Evolutionary conservation across 345 rosid genomes (phyloP).

Genomic region (Nasturtium officinale): DNA sequence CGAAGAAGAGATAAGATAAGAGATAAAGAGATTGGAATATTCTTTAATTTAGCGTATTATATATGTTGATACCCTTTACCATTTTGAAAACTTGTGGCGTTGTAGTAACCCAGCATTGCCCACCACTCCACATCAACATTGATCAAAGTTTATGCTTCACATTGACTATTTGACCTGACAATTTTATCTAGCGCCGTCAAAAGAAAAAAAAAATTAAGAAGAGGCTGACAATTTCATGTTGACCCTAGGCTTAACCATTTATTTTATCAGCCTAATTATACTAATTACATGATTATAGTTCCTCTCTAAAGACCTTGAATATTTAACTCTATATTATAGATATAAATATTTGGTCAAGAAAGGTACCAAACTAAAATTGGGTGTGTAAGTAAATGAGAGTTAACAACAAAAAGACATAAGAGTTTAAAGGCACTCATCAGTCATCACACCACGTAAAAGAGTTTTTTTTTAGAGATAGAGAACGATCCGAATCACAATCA

Average conservation of each 20-base stretch:
- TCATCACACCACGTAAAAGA: conserved; percentile 37
- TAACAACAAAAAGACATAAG: conserved; percentile 28
- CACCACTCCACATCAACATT: conserved; percentile 27
- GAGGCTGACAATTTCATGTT: conserved; percentile 21
- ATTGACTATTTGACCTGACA: conserved; percentile 38
- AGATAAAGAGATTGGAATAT: conserved; percentile 29
- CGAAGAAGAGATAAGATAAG: conserved; percentile 22
- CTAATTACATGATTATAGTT: conserved; percentile 14
- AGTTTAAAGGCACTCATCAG: conserved; percentile 32
- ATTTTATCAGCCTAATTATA: conserved; percentile 11
- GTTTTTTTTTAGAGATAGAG: conserved; percentile 32
- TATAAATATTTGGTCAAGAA: conserved; percentile 12
- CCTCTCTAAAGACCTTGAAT: conserved; percentile 17
- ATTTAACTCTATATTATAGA: neutral
- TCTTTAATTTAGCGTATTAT: conserved; percentile 21
- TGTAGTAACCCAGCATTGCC: conserved; percentile 34
- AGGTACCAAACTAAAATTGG: conserved; percentile 28
- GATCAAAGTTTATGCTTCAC: conserved; percentile 28
- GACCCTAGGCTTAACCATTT: conserved; percentile 3
- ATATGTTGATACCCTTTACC: conserved; percentile 30
- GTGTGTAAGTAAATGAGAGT: conserved; percentile 25
- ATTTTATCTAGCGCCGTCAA: conserved; percentile 30
- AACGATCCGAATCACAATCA: conserved; percentile 46
- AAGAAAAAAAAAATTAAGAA: neutral
- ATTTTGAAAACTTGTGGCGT: conserved; percentile 37